phyloP scores from a whole-genome alignment of 1,284 basidiomycete species.

The Cutaneotrichosporon sp. region DNA sequence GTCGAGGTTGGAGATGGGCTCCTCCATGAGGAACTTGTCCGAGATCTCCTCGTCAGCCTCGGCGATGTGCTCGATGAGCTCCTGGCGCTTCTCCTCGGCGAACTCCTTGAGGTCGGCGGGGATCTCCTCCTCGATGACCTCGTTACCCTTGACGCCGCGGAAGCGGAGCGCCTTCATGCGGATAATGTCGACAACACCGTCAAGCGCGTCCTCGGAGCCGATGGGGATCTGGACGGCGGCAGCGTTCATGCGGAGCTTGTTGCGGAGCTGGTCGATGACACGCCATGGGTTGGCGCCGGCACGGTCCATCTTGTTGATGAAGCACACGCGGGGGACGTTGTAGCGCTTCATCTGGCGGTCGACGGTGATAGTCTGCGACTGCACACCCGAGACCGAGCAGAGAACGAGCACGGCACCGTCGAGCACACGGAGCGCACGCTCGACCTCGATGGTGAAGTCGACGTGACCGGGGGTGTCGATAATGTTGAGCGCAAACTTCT shows the following conservation, averaged over 20 bases:
- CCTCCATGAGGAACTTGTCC: slow-evolving; percentile 87
- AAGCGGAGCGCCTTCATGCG: slow-evolving; percentile 96
- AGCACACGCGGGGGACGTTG: slow-evolving; percentile 91
- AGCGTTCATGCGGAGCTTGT: slow-evolving; percentile 87
- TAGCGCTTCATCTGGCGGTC: slow-evolving; percentile 99
- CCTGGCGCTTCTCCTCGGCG: slow-evolving; percentile 78
- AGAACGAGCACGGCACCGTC: slow-evolving; percentile 96
- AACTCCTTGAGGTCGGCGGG: slow-evolving; percentile 72
- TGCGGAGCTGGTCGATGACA: slow-evolving; percentile 87
- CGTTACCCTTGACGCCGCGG: slow-evolving; percentile 88
- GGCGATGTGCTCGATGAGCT: slow-evolving; percentile 92
- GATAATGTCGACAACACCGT: slow-evolving; percentile 91
- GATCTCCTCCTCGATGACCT: slow-evolving; percentile 83
- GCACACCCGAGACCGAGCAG: slow-evolving; percentile 96
- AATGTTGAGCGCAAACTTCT: slow-evolving; percentile 94
- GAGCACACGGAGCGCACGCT: slow-evolving; percentile 91
- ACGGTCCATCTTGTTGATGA: slow-evolving; percentile 99
- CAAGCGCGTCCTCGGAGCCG: slow-evolving; percentile 83
- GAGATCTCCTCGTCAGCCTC: slow-evolving; percentile 95
- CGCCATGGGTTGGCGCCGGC: slow-evolving; percentile 97
- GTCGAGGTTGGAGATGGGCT: slow-evolving; percentile 69
- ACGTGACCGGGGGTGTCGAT: slow-evolving; percentile 99
- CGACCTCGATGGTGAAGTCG: slow-evolving; percentile 99
- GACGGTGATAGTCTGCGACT: slow-evolving; percentile 98
- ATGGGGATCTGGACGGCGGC: slow-evolving; percentile 98